Conservation (phyloP, 768 basidiomycete genomes). For the Xanthoconium stramineum region DNA sequence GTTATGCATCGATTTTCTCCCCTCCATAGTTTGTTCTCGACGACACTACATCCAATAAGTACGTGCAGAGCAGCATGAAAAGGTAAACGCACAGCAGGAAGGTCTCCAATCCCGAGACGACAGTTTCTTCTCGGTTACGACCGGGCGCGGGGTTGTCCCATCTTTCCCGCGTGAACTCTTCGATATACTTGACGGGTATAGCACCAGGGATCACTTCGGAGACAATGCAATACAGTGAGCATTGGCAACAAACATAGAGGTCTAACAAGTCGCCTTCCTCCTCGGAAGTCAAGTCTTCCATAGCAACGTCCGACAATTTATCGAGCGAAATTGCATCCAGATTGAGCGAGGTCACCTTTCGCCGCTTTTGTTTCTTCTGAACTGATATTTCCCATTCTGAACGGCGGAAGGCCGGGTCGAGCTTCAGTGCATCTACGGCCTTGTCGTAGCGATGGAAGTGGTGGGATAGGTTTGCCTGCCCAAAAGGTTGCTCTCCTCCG, state of each 20-base stretch:
- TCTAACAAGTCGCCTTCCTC: constrained; percentile 62
- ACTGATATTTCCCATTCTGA: constrained; percentile 60
- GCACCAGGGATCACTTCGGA: constrained; percentile 73
- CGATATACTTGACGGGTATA: constrained; percentile 57
- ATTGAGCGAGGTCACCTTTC: constrained; percentile 46
- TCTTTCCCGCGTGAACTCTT: constrained; percentile 64
- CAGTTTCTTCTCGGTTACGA: constrained; percentile 53
- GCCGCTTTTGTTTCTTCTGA: constrained; percentile 49
- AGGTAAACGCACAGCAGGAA: constrained; percentile 54
- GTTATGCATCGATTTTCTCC: constrained; percentile 60
- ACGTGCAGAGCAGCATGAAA: neutral
- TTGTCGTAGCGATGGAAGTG: constrained; percentile 77
- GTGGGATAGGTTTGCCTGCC: constrained; percentile 59
- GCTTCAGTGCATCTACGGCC: constrained; percentile 65
- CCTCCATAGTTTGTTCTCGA: constrained; percentile 76
- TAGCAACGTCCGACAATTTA: constrained; percentile 27
- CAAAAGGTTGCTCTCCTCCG: constrained; percentile 44
- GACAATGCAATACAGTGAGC: constrained; percentile 68
- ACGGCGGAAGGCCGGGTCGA: constrained; percentile 57
- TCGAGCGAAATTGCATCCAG: constrained; percentile 24
- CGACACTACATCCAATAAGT: constrained; percentile 43
- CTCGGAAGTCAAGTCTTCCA: constrained; percentile 28
- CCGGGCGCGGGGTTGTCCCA: constrained; percentile 51
- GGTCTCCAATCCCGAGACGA: constrained; percentile 62
- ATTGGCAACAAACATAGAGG: constrained; percentile 83